Conservation (phyloP, 306 rosid genomes). For the Cucurbita moschata region DNA sequence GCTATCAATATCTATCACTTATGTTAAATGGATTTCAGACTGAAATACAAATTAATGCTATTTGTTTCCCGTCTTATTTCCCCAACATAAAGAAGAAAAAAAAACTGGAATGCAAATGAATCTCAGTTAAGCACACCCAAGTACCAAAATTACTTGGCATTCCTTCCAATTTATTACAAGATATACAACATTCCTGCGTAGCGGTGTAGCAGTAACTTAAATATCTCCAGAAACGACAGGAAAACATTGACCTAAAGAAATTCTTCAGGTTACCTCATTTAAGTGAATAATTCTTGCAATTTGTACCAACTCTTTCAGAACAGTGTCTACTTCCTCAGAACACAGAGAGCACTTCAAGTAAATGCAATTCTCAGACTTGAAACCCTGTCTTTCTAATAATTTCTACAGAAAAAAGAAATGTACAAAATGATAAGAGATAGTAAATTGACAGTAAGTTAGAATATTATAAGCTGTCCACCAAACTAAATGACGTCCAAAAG, state of each 20-base stretch:
- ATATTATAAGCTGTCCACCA: neutral
- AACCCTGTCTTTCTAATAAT: constrained; percentile 46
- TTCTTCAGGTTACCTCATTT: constrained; percentile 49
- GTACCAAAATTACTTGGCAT: neutral
- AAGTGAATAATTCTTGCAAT: constrained; percentile 53
- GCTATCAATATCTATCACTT: constrained; percentile 13
- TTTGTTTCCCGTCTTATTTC: neutral
- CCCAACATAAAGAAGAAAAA: neutral
- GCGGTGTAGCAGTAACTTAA: neutral
- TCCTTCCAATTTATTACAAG: neutral
- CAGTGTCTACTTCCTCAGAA: constrained; percentile 19
- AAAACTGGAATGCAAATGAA: constrained; percentile 1
- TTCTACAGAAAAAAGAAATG: constrained; percentile 23
- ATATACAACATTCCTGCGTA: neutral
- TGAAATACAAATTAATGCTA: neutral
- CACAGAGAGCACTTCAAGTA: constrained; percentile 19
- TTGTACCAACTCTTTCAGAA: constrained; percentile 40
- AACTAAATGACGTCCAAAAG: constrained; percentile 7
- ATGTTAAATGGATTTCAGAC: neutral
- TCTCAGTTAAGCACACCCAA: neutral
- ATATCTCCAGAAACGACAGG: constrained; percentile 2
- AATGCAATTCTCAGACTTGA: constrained; percentile 36
- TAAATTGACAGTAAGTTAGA: neutral
- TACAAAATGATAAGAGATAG: constrained; percentile 9
- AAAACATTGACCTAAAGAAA: constrained; percentile 11